These are phyloP conservation scores for Microcyclosporella mali DNA, from an alignment of 2,329 filamentous ascomycete genomes.

Conservation along the genomic window DNA sequence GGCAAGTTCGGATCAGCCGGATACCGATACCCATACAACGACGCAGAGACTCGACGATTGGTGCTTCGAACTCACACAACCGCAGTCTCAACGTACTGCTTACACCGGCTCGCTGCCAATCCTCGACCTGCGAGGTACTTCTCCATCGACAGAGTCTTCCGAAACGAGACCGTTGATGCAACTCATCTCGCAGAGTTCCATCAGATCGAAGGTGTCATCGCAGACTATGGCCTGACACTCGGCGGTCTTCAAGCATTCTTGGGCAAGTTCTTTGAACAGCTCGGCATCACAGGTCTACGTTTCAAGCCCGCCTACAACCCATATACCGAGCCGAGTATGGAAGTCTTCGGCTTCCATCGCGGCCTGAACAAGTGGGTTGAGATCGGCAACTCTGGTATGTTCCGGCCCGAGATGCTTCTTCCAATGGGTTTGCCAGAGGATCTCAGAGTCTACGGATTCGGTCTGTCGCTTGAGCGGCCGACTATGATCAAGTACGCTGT, in stretches of 20 bases:
- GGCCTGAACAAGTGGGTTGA: slow-evolving; percentile 41
- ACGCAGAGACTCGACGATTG: slow-evolving; percentile 76
- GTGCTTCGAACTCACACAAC: slow-evolving; percentile 96
- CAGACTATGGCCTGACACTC: slow-evolving; percentile 86
- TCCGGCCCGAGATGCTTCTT: slow-evolving; percentile 94
- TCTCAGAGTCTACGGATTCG: slow-evolving; percentile 91
- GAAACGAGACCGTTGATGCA: slow-evolving; percentile 93
- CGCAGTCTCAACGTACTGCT: slow-evolving; percentile 80
- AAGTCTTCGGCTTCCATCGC: slow-evolving; percentile 93
- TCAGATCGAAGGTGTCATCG: slow-evolving; percentile 97
- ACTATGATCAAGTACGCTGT: slow-evolving; percentile 88
- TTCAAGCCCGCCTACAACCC: slow-evolving; percentile 98
- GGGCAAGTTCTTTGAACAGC: slow-evolving; percentile 91
- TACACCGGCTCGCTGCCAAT: slow-evolving; percentile 79
- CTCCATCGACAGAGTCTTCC: slow-evolving; percentile 96
- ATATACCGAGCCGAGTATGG: slow-evolving; percentile 94
- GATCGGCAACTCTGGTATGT: slow-evolving; percentile 62
- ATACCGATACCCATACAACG: slow-evolving; percentile 90
- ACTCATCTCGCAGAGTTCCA: slow-evolving; percentile 98
- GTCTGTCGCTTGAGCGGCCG: slow-evolving; percentile 82
- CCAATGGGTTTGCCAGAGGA: slow-evolving; percentile 89
- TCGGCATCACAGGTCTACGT: slow-evolving; percentile 78
- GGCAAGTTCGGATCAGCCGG: slow-evolving; percentile 94
- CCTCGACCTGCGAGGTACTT: slow-evolving; percentile 92
- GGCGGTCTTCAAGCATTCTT: slow-evolving; percentile 93